Evolutionary conservation across 192 early-diverging fungal species (phyloP).

Genomic region (Entomortierella beljakovae): DNA sequence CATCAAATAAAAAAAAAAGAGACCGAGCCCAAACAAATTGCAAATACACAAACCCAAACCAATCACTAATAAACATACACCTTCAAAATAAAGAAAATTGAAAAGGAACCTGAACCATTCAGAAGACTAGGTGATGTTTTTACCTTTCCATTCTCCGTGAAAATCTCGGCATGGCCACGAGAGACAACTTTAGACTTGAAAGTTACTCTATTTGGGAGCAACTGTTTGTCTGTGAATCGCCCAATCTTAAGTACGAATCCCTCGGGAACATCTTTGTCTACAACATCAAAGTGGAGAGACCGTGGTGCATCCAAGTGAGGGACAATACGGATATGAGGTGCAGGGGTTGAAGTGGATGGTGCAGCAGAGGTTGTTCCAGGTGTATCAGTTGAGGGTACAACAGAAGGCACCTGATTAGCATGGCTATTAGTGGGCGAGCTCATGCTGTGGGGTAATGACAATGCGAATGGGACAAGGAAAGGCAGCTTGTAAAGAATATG

Average conservation of each 20-base stretch:
- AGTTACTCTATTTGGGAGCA: constrained; percentile 75
- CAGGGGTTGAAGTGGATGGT: constrained; percentile 16
- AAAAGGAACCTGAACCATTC: neutral
- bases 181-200: constrained; percentile 96
- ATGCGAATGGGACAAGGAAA: constrained; percentile 47
- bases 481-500: constrained; percentile 27
- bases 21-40: too few species aligned
- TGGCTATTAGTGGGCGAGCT: constrained; percentile 12
- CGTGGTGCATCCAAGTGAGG: constrained; percentile 64
- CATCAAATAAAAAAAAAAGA: too few species aligned
- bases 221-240: constrained; percentile 76
- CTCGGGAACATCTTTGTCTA: constrained; percentile 70
- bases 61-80: too few species aligned
- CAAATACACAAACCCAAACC: too few species aligned
- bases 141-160: constrained; percentile 80
- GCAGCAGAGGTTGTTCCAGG: constrained; percentile 26
- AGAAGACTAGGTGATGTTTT: neutral
- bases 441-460: constrained; percentile 37
- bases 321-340: constrained; percentile 66
- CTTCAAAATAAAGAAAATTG: neutral
- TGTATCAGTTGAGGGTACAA: constrained; percentile 1
- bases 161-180: constrained; percentile 94
- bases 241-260: constrained; percentile 76
- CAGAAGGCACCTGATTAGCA: constrained; percentile 1
- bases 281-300: constrained; percentile 66